phyloP scores from a whole-genome alignment of 164 flowering plant genomes.

The Aristolochia fimbriata region DNA sequence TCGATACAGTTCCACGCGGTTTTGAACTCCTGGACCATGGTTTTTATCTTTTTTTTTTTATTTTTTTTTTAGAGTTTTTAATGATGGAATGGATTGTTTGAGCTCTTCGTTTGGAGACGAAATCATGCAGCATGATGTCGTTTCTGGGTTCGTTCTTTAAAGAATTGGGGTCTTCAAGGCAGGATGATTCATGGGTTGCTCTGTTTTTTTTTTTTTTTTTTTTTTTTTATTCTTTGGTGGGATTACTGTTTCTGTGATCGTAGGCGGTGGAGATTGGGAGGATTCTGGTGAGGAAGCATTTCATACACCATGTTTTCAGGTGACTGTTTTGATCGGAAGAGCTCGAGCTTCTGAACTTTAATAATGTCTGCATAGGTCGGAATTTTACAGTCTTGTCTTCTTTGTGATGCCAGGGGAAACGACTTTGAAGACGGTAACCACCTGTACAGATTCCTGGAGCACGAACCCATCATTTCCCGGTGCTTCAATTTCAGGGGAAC shows the following conservation, averaged over 20 bases:
- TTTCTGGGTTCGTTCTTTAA: not conserved
- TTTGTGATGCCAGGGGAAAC: constrained; percentile 40
- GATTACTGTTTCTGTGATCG: constrained; percentile 1
- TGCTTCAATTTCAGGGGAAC: constrained; percentile 70
- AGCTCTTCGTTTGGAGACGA: no score
- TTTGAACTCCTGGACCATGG: no score
- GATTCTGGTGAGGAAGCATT: constrained; percentile 64
- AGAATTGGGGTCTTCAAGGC: not conserved
- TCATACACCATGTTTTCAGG: constrained; percentile 83
- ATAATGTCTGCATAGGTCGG: not conserved
- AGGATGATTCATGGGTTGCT: no score
- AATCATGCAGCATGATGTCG: no score
- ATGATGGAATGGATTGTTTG: no score
- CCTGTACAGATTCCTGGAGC: constrained; percentile 85
- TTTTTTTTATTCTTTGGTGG: not conserved
- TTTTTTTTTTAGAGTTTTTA: no score
- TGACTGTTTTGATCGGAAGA: constrained; percentile 15
- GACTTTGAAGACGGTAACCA: constrained; percentile 86
- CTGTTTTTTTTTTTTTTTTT: no score
- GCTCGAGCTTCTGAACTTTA: not conserved
- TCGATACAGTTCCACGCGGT: no score
- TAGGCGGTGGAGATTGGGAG: constrained; percentile 77
- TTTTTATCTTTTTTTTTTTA: no score
- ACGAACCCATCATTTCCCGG: constrained; percentile 58
- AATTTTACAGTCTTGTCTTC: not conserved